Evolutionary conservation across 441 rosid species (phyloP).

Genomic region (Jatropha podagrica): DNA sequence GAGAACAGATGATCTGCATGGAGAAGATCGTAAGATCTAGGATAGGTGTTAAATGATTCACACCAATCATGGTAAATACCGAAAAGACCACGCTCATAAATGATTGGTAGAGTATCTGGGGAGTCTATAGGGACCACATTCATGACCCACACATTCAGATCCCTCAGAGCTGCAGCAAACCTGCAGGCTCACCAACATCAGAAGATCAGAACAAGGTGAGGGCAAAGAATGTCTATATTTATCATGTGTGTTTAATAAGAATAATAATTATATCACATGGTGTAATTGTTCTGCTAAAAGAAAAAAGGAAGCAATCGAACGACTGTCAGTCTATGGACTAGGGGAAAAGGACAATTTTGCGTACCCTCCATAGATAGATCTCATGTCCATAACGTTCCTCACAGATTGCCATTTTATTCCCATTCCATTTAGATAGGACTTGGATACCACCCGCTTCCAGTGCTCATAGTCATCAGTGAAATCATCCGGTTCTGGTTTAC

Average conservation of each 20-base stretch:
- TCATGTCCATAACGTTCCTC: constrained; percentile 97
- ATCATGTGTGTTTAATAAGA: not conserved
- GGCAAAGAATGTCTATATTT: not conserved
- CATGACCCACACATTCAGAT: constrained; percentile 87
- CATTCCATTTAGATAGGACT: constrained; percentile 70
- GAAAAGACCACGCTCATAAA: constrained; percentile 87
- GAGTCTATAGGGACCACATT: constrained; percentile 83
- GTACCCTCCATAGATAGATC: constrained; percentile 96
- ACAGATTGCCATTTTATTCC: constrained; percentile 85
- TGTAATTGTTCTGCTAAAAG: not conserved
- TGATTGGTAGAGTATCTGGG: constrained; percentile 86
- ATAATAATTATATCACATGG: not conserved
- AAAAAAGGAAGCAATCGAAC: not conserved
- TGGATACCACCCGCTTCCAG: constrained; percentile 87
- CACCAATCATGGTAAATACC: constrained; percentile 98
- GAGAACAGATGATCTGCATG: constrained; percentile 98
- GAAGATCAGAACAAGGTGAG: not conserved
- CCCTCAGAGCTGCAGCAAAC: constrained; percentile 87
- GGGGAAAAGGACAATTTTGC: constrained; percentile 12
- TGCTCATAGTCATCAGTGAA: constrained; percentile 68
- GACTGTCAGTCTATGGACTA: no score
- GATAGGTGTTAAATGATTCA: constrained; percentile 91
- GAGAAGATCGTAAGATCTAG: constrained; percentile 90
- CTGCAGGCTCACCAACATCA: constrained; percentile 44
- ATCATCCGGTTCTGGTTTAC: constrained; percentile 91